Conservation (phyloP, 2,329 filamentous ascomycete genomes). For the Microcyclosporella mali region DNA sequence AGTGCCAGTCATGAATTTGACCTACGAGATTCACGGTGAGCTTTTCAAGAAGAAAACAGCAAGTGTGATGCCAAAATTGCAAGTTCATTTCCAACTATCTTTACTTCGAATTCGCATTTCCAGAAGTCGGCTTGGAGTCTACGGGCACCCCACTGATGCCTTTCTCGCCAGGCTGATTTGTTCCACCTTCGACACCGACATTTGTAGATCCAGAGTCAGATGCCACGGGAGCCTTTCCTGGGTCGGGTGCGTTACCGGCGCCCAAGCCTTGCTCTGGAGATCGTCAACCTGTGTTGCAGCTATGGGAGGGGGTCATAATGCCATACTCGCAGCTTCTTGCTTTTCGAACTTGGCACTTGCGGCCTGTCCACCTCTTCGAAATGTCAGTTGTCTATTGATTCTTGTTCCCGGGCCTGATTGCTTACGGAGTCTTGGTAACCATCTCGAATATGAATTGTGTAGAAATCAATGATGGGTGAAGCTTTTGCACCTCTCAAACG, state of each 20-base stretch:
- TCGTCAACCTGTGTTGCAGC: not conserved
- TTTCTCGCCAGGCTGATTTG: conserved; percentile 33
- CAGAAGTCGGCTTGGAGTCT: conserved; percentile 13
- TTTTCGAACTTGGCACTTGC: conserved; percentile 32
- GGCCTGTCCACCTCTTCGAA: conserved; percentile 25
- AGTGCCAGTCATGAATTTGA: too few species aligned
- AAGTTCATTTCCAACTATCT: too few species aligned
- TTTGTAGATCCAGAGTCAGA: conserved; percentile 31
- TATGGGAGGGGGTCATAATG: too few species aligned
- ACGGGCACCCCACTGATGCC: conserved; percentile 30
- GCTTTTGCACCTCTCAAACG: too few species aligned
- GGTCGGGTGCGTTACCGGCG: conserved; percentile 30
- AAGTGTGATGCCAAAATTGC: too few species aligned
- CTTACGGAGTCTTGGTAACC: conserved; percentile 22
- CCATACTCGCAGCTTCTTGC: conserved; percentile 29
- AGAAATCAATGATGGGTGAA: too few species aligned
- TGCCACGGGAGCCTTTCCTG: conserved; percentile 30
- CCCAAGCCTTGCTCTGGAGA: conserved; percentile 24
- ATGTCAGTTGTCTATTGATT: conserved; percentile 5
- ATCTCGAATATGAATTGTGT: too few species aligned
- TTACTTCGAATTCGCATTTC: conserved; percentile 25
- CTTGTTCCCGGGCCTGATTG: not conserved
- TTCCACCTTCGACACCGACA: conserved; percentile 26
- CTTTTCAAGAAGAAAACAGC: too few species aligned
- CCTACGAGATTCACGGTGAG: too few species aligned